Conservation (phyloP, 441 rosid genomes). For the Erodium texanum region DNA sequence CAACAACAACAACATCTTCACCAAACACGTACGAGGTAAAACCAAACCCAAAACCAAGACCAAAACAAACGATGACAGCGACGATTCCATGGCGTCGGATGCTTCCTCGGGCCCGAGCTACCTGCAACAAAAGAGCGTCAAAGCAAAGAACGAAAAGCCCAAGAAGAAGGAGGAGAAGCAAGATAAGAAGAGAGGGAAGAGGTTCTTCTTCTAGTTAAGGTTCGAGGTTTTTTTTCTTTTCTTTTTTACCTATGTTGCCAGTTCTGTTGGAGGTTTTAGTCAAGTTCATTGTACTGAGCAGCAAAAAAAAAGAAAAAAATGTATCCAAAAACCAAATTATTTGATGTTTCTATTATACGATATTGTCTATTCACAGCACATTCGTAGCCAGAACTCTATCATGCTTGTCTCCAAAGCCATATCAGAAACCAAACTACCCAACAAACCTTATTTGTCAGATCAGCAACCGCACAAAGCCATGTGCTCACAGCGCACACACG, state of each 20-base stretch:
- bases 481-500: neutral
- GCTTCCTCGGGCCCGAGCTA: neutral
- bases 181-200: neutral
- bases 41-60: neutral
- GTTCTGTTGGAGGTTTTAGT: neutral
- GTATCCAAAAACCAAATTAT: neutral
- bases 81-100: neutral
- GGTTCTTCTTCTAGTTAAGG: neutral
- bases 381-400: neutral
- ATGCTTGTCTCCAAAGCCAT: neutral
- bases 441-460: conserved; percentile 1
- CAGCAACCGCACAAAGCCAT: neutral
- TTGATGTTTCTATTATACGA: neutral
- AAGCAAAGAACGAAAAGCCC: neutral
- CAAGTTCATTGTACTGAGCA: neutral
- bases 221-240: neutral
- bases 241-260: neutral
- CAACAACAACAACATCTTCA: conserved; percentile 11
- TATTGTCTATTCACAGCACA: neutral
- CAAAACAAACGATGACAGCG: conserved; percentile 4
- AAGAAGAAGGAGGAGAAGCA: neutral
- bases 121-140: neutral
- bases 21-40: conserved; percentile 3
- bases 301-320: neutral
- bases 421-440: neutral